Percentiles rank a stretch among this genome's conserved stretches.
Conservation (phyloP, 345 rosid species). For the Hirschfeldia incana region DNA sequence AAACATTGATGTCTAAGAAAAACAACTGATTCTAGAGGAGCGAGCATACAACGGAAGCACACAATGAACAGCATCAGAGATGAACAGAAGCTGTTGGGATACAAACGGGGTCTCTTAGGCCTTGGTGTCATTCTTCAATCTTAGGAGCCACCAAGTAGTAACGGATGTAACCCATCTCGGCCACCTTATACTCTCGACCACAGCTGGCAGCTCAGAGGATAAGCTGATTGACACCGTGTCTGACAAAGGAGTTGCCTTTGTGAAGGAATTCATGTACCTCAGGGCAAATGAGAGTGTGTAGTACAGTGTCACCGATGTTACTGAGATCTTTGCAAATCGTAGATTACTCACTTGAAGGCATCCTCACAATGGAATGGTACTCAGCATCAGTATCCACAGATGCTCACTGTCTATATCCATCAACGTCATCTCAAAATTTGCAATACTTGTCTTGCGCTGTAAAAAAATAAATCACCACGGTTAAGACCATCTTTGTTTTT, state of each 20-base stretch:
- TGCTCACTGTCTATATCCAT: constrained; percentile 99
- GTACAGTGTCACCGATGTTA: constrained; percentile 94
- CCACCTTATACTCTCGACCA: constrained; percentile 96
- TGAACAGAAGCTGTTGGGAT: not conserved
- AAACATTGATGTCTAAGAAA: not conserved
- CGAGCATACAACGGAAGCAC: not conserved
- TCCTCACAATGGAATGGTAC: constrained; percentile 86
- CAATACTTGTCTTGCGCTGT: constrained; percentile 93
- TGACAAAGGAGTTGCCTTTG: constrained; percentile 91
- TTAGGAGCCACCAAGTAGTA: constrained; percentile 98
- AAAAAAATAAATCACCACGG: not conserved
- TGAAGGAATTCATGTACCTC: constrained; percentile 97
- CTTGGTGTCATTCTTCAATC: constrained; percentile 88
- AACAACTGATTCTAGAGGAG: constrained; percentile 23
- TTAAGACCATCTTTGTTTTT: not conserved
- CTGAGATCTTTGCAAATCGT: constrained; percentile 90
- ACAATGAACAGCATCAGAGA: constrained; percentile 8
- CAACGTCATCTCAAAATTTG: constrained; percentile 94
- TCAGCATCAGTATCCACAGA: constrained; percentile 95
- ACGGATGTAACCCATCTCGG: constrained; percentile 95
- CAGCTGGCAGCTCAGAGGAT: constrained; percentile 93
- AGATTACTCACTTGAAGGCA: constrained; percentile 87
- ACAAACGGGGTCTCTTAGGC: constrained; percentile 33
- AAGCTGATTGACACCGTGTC: constrained; percentile 83
- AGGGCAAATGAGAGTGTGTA: constrained; percentile 89